Conservation (phyloP, 495 filamentous ascomycete species). For the Neurospora cerealis region DNA sequence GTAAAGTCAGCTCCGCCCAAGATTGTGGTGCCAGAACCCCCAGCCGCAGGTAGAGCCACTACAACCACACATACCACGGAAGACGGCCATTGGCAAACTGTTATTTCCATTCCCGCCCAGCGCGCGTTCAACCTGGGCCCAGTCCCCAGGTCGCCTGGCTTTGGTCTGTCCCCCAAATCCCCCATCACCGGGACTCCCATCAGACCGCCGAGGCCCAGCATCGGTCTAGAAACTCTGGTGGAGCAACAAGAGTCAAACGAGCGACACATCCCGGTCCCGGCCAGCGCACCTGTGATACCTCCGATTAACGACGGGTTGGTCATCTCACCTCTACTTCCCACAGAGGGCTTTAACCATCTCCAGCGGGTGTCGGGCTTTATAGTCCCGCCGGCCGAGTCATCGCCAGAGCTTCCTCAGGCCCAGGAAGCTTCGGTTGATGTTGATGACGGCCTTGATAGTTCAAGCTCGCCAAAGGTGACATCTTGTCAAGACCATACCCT, state of each 20-base stretch:
- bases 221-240: conserved; percentile 13
- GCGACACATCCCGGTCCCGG: background rate
- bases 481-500: background rate
- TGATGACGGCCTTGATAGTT: background rate
- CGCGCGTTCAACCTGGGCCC: background rate
- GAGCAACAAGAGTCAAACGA: conserved; percentile 12
- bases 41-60: conserved; percentile 30
- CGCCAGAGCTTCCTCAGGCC: background rate
- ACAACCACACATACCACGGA: background rate
- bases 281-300: background rate
- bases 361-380: background rate
- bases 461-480: background rate
- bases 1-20: conserved; percentile 7
- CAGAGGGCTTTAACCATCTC: background rate
- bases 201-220: conserved; percentile 1
- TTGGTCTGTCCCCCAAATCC: background rate
- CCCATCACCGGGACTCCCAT: background rate
- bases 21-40: conserved; percentile 35
- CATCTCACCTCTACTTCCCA: background rate
- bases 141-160: background rate
- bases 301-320: background rate
- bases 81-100: conserved; percentile 37
- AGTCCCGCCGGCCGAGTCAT: background rate
- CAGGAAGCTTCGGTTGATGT: background rate
- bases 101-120: conserved; percentile 39